A percentile compares a stretch with the other conserved stretches of the same genome.
Evolutionary conservation across 495 filamentous ascomycete genomes (phyloP).

Genomic region (Daldinia caldariorum): DNA sequence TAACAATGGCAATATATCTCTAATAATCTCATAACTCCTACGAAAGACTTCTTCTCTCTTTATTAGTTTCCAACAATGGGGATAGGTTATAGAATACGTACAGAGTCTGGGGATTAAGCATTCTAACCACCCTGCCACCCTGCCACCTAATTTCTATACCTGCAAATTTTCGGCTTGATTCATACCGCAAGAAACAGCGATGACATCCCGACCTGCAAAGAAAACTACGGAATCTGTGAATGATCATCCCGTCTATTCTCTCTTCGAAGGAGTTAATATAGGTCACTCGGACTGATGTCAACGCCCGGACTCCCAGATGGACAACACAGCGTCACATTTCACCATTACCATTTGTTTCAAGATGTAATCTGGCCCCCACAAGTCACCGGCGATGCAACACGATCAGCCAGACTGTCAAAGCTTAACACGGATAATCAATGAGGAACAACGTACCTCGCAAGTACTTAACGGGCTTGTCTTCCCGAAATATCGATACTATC

Average conservation of each 20-base stretch:
- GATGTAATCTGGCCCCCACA: constrained; percentile 25
- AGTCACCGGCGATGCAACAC: constrained; percentile 33
- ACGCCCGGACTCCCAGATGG: constrained; percentile 14
- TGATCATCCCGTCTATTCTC: background rate
- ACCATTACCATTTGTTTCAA: constrained; percentile 40
- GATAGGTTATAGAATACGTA: background rate
- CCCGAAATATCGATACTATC: background rate
- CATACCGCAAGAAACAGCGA: background rate
- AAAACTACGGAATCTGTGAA: background rate
- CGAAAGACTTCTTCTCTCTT: background rate
- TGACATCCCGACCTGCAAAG: background rate
- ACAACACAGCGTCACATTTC: constrained; percentile 30
- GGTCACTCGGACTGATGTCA: constrained; percentile 1
- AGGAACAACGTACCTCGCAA: background rate
- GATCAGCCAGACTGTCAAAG: constrained; percentile 31
- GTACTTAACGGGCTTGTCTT: background rate
- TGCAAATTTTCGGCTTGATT: background rate
- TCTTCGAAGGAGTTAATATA: background rate
- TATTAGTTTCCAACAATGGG: background rate
- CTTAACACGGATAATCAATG: constrained; percentile 10
- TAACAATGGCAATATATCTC: no score
- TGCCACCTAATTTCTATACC: no score
- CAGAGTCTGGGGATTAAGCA: no score
- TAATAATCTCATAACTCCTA: background rate
- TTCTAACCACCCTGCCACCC: no score